Evolutionary conservation across 2,329 filamentous ascomycete species (phyloP).

Genomic region (Pestalotiopsis sp.): DNA sequence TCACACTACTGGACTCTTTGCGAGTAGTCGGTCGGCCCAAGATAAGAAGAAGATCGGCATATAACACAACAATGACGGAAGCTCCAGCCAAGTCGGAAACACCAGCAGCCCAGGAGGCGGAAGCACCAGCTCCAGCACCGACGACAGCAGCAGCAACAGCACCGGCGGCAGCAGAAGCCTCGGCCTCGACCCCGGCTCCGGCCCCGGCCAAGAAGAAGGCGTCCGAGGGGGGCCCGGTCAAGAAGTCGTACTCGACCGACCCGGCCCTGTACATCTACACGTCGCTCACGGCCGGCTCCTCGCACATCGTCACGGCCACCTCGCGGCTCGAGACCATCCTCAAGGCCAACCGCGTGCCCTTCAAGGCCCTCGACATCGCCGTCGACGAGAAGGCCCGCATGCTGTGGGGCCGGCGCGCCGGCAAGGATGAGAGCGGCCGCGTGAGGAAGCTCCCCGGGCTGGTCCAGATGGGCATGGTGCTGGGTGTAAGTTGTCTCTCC

Average conservation of each 20-base stretch:
- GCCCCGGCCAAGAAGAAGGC: background rate
- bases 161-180: background rate
- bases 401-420: slow-evolving; percentile 83
- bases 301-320: slow-evolving; percentile 94
- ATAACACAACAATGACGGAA: background rate
- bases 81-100: background rate
- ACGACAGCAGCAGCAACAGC: background rate
- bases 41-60: background rate
- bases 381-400: slow-evolving; percentile 87
- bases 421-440: slow-evolving; percentile 66
- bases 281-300: slow-evolving; percentile 91
- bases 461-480: slow-evolving; percentile 81
- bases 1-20: too few species aligned
- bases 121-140: background rate
- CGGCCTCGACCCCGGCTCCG: background rate
- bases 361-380: slow-evolving; percentile 88
- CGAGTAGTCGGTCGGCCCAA: background rate
- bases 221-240: slow-evolving; percentile 1
- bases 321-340: slow-evolving; percentile 95
- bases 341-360: slow-evolving; percentile 90
- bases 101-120: background rate
- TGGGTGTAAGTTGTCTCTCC: slow-evolving; percentile 70
- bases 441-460: slow-evolving; percentile 82
- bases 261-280: slow-evolving; percentile 91
- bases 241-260: slow-evolving; percentile 56